Percentiles rank a stretch among this genome's conserved stretches.
Conservation (phyloP, 192 early-diverging fungal species). For the Ramicandelaber brevisporus region DNA sequence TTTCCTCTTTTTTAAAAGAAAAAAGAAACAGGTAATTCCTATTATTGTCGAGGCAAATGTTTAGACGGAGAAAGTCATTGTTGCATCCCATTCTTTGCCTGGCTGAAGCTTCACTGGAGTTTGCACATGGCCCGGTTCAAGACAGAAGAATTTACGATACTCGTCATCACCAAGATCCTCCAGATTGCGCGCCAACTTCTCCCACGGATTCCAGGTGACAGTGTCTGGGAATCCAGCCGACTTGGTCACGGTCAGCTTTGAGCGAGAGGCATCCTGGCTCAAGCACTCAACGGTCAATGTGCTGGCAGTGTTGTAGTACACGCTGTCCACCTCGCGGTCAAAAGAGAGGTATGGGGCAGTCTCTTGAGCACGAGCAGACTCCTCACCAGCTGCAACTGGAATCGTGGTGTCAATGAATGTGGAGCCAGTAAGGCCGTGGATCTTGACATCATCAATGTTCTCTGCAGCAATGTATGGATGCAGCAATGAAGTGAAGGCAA, state of each 20-base stretch:
- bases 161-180: constrained; percentile 74
- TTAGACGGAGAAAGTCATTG: no score
- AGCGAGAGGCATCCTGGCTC: not conserved
- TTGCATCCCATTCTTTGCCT: no score
- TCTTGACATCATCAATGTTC: constrained; percentile 27
- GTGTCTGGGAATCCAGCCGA: constrained; percentile 5
- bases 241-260: not conserved
- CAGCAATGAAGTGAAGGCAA: constrained; percentile 69
- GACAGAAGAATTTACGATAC: no score
- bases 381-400: no score
- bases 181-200: constrained; percentile 67
- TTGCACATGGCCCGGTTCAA: no score
- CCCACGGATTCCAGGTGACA: constrained; percentile 96
- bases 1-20: no score
- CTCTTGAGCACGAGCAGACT: no score
- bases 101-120: no score
- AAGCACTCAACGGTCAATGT: constrained; percentile 6
- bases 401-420: no score
- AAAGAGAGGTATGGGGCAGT: no score
- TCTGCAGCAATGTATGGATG: constrained; percentile 71
- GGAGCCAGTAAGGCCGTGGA: constrained; percentile 37
- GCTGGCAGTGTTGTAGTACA: constrained; percentile 29
- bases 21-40: no score
- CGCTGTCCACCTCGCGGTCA: constrained; percentile 37
- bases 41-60: no score